Base-by-base conservation (phyloP, 352 stramenopile genomes). In the Pythium vanterpoolii region DNA sequence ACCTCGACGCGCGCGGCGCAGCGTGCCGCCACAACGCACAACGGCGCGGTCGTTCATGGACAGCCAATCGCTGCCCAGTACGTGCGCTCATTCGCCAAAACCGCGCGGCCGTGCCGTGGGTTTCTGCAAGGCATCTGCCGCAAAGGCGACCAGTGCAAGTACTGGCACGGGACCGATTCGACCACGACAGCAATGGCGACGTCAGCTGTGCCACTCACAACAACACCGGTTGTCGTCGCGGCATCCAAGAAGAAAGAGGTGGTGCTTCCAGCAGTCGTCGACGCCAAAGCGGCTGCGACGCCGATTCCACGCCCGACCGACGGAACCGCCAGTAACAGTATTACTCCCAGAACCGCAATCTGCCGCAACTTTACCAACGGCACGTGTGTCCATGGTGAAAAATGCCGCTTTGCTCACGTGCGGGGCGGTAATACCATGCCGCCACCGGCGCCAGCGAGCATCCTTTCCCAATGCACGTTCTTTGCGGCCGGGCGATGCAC, bases 81-180 rank as follows among this genome's bases (percentile, higher is more conserved):
- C 14, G 71, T 83, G 50, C 70, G 55, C 11, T 55, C 38, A 11
- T 87, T 89, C 36, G 50, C 31, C 16, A 77, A 83, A 38, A 64
- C 73, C 7, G 71, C 51, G 14, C 39, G 63, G 4, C 74, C 76
- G 27, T 90, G 79, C 55, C 74, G 76, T 5, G 56, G 69, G 7
- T 91, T 89, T 60, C 70, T 66, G 58, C 67, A 71, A n/a, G 83
- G 83, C 48, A 79, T 71, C 10, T 92, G 83, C 60, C 56, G 60
- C 53, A 76, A 84, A 44, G 80, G 80, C 27, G 78, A 87, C 55
- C 23, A 69, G 50, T 93, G 83, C 80, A 93, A 93, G 77, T 88
- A 73, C 53, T 66, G 59, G 59, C 59, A 66, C 30, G 33, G 23
- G 21, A 38, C 60, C 3, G 48, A 40, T 30, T 26, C n/a, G 23